Conservation (phyloP, 805 yeast genomes). For the Hanseniaspora guilliermondii region DNA sequence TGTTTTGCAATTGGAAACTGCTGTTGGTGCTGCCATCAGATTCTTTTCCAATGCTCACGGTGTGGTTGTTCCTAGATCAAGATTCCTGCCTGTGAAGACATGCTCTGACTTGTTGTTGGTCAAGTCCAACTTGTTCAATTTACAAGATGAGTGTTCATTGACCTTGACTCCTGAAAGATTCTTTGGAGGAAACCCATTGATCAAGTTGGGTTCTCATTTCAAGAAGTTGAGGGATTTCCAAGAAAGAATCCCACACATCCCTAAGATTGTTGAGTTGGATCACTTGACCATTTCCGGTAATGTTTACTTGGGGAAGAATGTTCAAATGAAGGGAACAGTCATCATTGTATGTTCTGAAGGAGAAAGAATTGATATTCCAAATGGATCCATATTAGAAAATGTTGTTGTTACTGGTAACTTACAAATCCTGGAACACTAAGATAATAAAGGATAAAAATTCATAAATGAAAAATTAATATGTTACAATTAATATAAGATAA, state of each 20-base stretch:
- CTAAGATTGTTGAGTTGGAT: constrained; percentile 89
- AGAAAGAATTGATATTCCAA: constrained; percentile 91
- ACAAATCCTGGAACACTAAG: constrained; percentile 79
- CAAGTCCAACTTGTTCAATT: constrained; percentile 82
- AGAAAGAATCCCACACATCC: constrained; percentile 85
- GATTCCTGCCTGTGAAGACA: constrained; percentile 96
- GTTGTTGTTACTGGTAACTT: constrained; percentile 95
- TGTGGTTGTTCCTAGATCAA: constrained; percentile 93
- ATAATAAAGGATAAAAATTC: background rate
- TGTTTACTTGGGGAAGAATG: constrained; percentile 78
- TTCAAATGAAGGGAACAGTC: constrained; percentile 90
- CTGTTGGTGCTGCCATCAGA: constrained; percentile 97
- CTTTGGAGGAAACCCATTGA: constrained; percentile 73
- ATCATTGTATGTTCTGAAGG: constrained; percentile 96
- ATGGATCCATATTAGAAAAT: constrained; percentile 87
- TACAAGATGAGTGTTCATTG: constrained; percentile 76
- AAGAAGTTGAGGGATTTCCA: constrained; percentile 90
- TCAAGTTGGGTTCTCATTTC: constrained; percentile 92
- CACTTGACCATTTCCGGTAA: constrained; percentile 97
- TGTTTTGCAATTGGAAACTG: constrained; percentile 93
- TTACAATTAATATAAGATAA: background rate
- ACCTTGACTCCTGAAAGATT: constrained; percentile 73
- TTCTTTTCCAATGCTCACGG: constrained; percentile 93
- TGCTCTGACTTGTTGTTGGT: constrained; percentile 89
- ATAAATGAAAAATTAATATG: background rate